These are phyloP conservation scores for Ramalina intermedia DNA, from an alignment of 495 filamentous ascomycete genomes.

Conservation along the genomic window DNA sequence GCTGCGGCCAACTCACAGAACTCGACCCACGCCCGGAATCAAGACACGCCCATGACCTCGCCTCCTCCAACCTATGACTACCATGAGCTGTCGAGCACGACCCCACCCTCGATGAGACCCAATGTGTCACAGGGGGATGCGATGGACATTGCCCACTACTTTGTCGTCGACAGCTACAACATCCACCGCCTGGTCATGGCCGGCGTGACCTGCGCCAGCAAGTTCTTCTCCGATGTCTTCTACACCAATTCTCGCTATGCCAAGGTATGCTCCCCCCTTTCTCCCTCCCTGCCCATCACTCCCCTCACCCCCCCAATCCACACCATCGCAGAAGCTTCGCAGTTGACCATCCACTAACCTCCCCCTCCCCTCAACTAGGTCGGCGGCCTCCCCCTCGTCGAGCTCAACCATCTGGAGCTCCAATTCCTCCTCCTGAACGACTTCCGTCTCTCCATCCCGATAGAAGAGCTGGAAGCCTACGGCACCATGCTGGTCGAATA, in stretches of 20 bases:
- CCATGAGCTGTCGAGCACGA: background rate
- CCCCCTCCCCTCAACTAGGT: conserved; percentile 40
- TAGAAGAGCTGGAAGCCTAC: conserved; percentile 93
- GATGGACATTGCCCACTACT: conserved; percentile 61
- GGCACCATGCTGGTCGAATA: conserved; percentile 99
- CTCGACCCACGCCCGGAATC: conserved; percentile 20
- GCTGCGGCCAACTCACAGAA: conserved; percentile 7
- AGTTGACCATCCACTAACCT: background rate
- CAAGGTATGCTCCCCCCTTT: conserved; percentile 49
- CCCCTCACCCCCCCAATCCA: background rate
- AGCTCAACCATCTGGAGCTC: conserved; percentile 92
- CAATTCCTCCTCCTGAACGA: conserved; percentile 96
- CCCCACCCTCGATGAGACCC: conserved; percentile 16
- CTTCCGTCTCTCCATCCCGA: conserved; percentile 84
- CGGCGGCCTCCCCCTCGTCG: conserved; percentile 85
- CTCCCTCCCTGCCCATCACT: conserved; percentile 7
- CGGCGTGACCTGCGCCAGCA: conserved; percentile 95
- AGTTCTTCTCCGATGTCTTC: conserved; percentile 99
- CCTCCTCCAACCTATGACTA: conserved; percentile 13
- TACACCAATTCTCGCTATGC: conserved; percentile 99
- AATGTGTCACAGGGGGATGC: conserved; percentile 29
- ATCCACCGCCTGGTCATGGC: conserved; percentile 96
- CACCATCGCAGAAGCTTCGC: background rate
- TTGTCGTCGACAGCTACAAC: conserved; percentile 98
- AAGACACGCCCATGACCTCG: background rate